Evolutionary conservation across 106 monocot genomes (phyloP).

Genomic region (Acorus calamus): DNA sequence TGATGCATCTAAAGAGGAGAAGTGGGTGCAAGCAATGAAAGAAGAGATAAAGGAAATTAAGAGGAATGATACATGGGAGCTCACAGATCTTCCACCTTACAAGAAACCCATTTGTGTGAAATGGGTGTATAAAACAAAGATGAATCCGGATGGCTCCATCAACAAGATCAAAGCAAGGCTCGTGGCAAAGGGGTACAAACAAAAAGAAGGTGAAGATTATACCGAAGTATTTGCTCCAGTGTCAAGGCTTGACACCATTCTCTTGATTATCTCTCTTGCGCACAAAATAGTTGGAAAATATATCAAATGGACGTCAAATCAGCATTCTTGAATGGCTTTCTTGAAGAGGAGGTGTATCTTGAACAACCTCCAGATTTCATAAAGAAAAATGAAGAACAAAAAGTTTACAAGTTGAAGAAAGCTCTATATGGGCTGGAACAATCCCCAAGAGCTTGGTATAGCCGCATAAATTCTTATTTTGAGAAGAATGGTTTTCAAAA

Average conservation of each 20-base stretch:
- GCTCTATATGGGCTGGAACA: slow-evolving; percentile 1
- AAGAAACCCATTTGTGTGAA: too few relatives aligned
- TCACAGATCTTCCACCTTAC: too few relatives aligned
- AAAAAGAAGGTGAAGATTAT: slow-evolving; percentile 2
- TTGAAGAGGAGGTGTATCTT: background rate
- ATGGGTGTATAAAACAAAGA: slow-evolving; percentile 5
- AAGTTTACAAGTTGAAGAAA: slow-evolving; percentile 4
- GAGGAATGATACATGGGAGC: too few relatives aligned
- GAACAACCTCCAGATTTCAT: slow-evolving; percentile 3
- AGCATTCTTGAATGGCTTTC: background rate
- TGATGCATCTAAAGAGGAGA: too few relatives aligned
- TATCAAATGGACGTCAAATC: background rate
- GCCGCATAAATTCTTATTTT: background rate
- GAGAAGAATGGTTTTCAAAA: slow-evolving; percentile 3
- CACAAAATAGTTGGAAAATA: too few relatives aligned
- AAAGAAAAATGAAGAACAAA: slow-evolving; percentile 3
- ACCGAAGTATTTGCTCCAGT: slow-evolving; percentile 2
- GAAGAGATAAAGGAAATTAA: too few relatives aligned
- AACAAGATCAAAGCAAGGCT: background rate
- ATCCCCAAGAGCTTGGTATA: slow-evolving; percentile 3
- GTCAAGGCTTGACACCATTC: slow-evolving; percentile 1
- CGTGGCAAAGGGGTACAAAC: too few relatives aligned
- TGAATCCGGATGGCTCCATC: background rate
- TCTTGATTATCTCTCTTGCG: background rate
- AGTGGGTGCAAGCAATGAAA: too few relatives aligned